phyloP scores from a whole-genome alignment of 768 basidiomycete species.

The Pholiota microspora region DNA sequence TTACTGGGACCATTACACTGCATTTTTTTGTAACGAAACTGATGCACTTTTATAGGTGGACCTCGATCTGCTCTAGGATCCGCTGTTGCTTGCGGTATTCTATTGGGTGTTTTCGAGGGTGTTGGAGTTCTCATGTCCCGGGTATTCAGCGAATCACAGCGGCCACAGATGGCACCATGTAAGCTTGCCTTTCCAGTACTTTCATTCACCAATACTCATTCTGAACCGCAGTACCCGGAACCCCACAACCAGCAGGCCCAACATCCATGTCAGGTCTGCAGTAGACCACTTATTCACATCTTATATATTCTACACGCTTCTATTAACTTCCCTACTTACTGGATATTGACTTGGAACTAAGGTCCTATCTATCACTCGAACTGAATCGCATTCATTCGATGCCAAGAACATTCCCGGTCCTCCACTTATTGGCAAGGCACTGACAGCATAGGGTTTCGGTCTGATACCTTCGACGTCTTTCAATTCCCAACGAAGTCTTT shows the following conservation, averaged over 20 bases:
- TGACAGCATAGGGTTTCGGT: no score
- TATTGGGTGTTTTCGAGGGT: conserved; percentile 92
- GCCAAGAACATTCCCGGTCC: neutral
- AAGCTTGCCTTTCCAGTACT: conserved; percentile 28
- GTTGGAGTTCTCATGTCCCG: conserved; percentile 91
- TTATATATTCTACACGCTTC: conserved; percentile 23
- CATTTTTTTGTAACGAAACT: neutral
- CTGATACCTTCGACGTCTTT: neutral
- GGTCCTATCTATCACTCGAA: neutral
- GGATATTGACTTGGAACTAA: neutral
- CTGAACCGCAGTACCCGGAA: conserved; percentile 55
- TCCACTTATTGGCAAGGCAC: neutral
- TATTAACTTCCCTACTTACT: conserved; percentile 14
- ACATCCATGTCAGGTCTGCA: conserved; percentile 41
- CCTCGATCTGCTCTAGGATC: conserved; percentile 88
- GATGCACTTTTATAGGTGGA: conserved; percentile 59
- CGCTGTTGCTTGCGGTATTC: conserved; percentile 94
- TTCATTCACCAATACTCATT: neutral
- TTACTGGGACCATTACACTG: conserved; percentile 1
- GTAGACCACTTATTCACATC: conserved; percentile 40
- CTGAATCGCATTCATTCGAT: neutral
- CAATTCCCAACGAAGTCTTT: no score
- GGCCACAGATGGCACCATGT: conserved; percentile 81
- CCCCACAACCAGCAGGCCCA: conserved; percentile 43
- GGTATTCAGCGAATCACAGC: conserved; percentile 80